Evolutionary conservation across 1,139 yeast species (phyloP).

Genomic region (Pichia terricola): DNA sequence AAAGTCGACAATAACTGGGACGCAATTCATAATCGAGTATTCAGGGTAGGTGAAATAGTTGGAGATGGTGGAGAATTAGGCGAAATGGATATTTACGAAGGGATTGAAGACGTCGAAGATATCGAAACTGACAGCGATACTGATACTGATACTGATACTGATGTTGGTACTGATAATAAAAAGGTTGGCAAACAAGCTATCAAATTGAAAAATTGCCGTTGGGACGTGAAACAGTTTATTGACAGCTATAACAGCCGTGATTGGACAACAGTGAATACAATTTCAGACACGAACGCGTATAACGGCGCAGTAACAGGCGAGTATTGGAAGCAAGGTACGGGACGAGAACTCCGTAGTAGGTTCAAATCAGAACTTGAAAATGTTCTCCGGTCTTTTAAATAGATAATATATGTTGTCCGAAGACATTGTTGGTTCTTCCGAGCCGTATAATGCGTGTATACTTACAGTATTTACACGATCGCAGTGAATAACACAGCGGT

Average conservation of each 20-base stretch:
- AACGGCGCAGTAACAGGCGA: no score
- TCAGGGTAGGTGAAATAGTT: slow-evolving; percentile 14
- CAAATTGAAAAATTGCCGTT: slow-evolving; percentile 1
- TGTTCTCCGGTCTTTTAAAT: no score
- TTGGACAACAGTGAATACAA: neutral
- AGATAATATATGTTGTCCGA: no score
- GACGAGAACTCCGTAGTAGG: no score
- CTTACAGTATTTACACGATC: no score
- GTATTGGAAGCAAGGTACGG: no score
- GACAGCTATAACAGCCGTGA: slow-evolving; percentile 1
- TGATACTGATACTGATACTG: neutral
- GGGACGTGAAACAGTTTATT: slow-evolving; percentile 1
- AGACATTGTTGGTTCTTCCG: no score
- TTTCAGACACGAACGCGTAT: no score
- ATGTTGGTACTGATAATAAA: neutral
- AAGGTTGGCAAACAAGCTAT: neutral
- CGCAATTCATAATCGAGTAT: slow-evolving; percentile 21
- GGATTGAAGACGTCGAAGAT: neutral
- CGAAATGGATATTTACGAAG: slow-evolving; percentile 43
- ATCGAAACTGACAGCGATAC: neutral
- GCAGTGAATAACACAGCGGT: no score
- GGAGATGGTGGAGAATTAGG: slow-evolving; percentile 26
- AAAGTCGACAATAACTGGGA: slow-evolving; percentile 28
- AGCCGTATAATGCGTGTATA: no score
- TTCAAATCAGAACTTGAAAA: no score